Percentiles rank a stretch among this genome's conserved stretches.
Evolutionary conservation across 371 early-diverging fungal genomes (phyloP).

Genomic region (Capillidium rhysosporum): DNA sequence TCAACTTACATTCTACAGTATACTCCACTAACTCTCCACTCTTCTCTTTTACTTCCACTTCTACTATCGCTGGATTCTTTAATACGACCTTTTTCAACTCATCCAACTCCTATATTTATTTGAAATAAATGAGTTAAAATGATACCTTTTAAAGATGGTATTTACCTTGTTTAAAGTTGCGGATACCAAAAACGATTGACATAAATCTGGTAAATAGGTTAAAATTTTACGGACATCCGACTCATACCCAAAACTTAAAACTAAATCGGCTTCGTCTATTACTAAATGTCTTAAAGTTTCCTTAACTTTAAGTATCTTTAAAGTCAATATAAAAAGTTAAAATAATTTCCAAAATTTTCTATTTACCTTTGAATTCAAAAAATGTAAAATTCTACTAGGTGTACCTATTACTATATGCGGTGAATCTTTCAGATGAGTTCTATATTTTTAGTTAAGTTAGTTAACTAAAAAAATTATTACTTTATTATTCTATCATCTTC

Average conservation of each 20-base stretch:
- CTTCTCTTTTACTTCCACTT: conserved; percentile 58
- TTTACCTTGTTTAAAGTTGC: conserved; percentile 63
- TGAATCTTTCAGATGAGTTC: conserved; percentile 1
- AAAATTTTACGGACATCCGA: conserved; percentile 55
- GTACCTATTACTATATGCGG: conserved; percentile 76
- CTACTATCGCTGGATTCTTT: conserved; percentile 61
- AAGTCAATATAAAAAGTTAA: conserved; percentile 5
- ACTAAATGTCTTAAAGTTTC: conserved; percentile 24
- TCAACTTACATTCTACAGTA: conserved; percentile 48
- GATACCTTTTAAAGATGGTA: not conserved
- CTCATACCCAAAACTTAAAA: conserved; percentile 82
- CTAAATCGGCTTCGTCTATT: conserved; percentile 89
- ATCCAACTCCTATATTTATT: conserved; percentile 59
- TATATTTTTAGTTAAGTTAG: not conserved
- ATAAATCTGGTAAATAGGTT: conserved; percentile 52
- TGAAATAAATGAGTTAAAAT: conserved; percentile 24
- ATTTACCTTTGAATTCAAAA: conserved; percentile 30
- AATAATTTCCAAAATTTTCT: not conserved
- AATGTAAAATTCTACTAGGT: conserved; percentile 53
- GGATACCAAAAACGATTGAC: conserved; percentile 76
- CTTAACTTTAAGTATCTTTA: not conserved
- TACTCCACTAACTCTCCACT: conserved; percentile 53
- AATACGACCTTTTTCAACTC: conserved; percentile 61
- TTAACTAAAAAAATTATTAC: conserved; percentile 14
- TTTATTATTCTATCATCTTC: conserved; percentile 33